Evolutionary conservation across 352 stramenopile genomes (phyloP), one percentile per base, ranked within the genome.

Genomic region (Globisporangium paddicum): DNA sequence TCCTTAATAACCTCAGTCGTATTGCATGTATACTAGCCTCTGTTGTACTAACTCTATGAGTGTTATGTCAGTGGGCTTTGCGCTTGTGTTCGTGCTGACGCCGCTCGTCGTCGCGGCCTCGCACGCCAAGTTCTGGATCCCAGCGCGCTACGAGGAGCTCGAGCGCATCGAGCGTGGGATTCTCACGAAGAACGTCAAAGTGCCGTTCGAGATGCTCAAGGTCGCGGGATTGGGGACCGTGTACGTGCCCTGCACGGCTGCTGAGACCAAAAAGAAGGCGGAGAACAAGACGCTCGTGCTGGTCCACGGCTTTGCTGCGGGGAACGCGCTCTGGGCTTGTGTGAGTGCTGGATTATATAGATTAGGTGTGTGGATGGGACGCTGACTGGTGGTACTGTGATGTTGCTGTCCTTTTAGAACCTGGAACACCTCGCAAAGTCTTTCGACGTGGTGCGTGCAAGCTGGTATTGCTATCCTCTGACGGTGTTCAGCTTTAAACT

Each of bases 321-420:
- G 78, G 28, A 90, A 90, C 38, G 81, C 66, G 6, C 70, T 90
- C 14, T 89, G 81, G 81, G 72, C 81, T 28, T 86, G 76, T 50
- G 76, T 83, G 68, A 48, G 71, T 82, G 41, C 1, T 42, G 37
- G 16, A 16, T 18, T 21, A 19, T 19, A 3, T 21, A 19, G 8
- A 9, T 16, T 9, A 6, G 28, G 6, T 6, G 3, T 32, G 28
- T 32, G 28, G 3, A 32, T 32, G 28, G 37, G 16, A 5, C 2
- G 37, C 37, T 42, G 37, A 42, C 16, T 42, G 16, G 5, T 42
- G 37, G 2, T 42, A 16, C n/a, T 18, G 1, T n/a, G 2, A n/a
- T 41, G 10, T 41, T 18, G 35, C 5, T 5, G n/a, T 41, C 13
- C 35, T 5, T n/a, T 41, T 55, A 90, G 81, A 90, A 87, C 51